phyloP scores from a whole-genome alignment of 2,329 filamentous ascomycete species.

The Chrysosphaeria jannelii region DNA sequence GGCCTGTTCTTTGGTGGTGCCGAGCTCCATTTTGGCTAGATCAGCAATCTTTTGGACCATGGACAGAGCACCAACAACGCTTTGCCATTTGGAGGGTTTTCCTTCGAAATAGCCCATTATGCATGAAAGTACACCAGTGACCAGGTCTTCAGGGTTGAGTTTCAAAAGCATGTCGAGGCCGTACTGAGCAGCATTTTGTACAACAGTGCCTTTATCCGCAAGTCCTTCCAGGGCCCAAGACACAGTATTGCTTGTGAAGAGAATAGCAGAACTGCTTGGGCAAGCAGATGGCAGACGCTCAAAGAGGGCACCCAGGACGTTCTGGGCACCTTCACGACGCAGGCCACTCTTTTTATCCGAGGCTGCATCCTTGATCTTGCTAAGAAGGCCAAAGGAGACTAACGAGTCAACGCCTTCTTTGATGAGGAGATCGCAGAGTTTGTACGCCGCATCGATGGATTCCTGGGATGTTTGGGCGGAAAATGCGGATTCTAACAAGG shows the following conservation, averaged over 20 bases:
- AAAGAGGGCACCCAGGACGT: slow-evolving; percentile 75
- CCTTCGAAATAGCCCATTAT: slow-evolving; percentile 50
- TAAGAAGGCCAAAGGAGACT: slow-evolving; percentile 19
- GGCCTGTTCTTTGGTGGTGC: slow-evolving; percentile 52
- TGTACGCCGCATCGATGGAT: slow-evolving; percentile 33
- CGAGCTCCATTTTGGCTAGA: slow-evolving; percentile 65
- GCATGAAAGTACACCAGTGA: slow-evolving; percentile 52
- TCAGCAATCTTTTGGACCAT: slow-evolving; percentile 81
- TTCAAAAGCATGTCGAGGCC: slow-evolving; percentile 74
- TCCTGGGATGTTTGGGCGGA: slow-evolving; percentile 34
- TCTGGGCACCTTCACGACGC: slow-evolving; percentile 72
- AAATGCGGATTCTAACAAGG: slow-evolving; percentile 36
- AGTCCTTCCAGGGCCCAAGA: slow-evolving; percentile 52
- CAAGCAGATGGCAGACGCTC: slow-evolving; percentile 61
- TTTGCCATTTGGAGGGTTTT: slow-evolving; percentile 88
- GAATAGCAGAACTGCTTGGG: slow-evolving; percentile 43
- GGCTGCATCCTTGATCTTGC: slow-evolving; percentile 40
- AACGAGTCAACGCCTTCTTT: slow-evolving; percentile 22
- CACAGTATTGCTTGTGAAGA: slow-evolving; percentile 52
- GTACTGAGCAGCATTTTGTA: slow-evolving; percentile 79
- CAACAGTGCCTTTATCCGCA: slow-evolving; percentile 66
- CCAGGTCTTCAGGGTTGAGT: slow-evolving; percentile 54
- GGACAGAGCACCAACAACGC: slow-evolving; percentile 60
- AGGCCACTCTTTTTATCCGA: slow-evolving; percentile 78
- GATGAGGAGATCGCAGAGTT: slow-evolving; percentile 26